phyloP scores from a whole-genome alignment of 495 filamentous ascomycete genomes.

The Trypethelium eluteriae region DNA sequence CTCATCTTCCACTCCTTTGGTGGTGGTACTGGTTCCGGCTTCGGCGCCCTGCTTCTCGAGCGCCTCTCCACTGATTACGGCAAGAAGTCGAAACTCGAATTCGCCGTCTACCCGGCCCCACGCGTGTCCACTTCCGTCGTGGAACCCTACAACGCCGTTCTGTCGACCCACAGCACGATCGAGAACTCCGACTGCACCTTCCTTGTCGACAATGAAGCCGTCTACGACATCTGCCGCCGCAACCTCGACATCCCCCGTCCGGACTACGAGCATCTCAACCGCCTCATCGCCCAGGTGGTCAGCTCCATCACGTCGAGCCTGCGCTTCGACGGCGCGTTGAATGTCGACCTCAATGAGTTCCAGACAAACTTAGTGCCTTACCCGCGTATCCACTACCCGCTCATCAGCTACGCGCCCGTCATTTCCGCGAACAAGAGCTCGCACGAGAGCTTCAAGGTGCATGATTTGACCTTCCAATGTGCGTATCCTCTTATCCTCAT shows the following conservation, averaged over 20 bases:
- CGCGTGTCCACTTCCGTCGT: slow-evolving; percentile 81
- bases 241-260: slow-evolving; percentile 84
- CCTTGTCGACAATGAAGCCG: slow-evolving; percentile 86
- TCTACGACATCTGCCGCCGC: slow-evolving; percentile 86
- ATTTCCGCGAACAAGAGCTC: slow-evolving; percentile 72
- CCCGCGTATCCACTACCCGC: slow-evolving; percentile 84
- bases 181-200: slow-evolving; percentile 92
- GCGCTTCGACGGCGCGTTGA: slow-evolving; percentile 83
- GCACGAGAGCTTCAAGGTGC: slow-evolving; percentile 87
- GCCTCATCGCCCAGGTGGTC: slow-evolving; percentile 77
- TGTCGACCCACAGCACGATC: slow-evolving; percentile 87
- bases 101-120: slow-evolving; percentile 80
- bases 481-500: slow-evolving; percentile 26
- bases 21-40: slow-evolving; percentile 85
- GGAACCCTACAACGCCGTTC: slow-evolving; percentile 88
- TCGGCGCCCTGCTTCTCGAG: slow-evolving; percentile 79
- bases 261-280: slow-evolving; percentile 80
- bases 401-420: slow-evolving; percentile 84
- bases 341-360: slow-evolving; percentile 90
- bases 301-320: slow-evolving; percentile 86
- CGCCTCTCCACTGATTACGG: slow-evolving; percentile 81
- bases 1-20: slow-evolving; percentile 92
- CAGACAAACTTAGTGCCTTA: slow-evolving; percentile 91
- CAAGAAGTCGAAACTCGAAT: slow-evolving; percentile 94
- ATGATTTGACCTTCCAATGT: slow-evolving; percentile 83